A percentile compares a stretch with the other conserved stretches of the same genome.
Evolutionary conservation across 805 yeast genomes (phyloP).

Genomic region (Hermanozyma aechmeae): DNA sequence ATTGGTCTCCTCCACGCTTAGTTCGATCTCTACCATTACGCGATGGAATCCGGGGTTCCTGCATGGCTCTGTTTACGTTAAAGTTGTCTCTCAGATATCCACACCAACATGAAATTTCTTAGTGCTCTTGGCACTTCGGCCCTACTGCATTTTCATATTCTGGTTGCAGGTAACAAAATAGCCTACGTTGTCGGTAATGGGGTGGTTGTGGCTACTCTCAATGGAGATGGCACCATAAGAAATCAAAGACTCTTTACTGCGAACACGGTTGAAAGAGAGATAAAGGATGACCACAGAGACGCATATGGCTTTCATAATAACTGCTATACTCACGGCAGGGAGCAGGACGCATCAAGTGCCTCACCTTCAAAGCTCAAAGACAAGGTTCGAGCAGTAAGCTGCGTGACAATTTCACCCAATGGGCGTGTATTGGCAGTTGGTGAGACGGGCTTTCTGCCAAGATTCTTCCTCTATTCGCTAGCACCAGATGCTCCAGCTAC

Average conservation of each 20-base stretch:
- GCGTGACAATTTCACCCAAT: constrained; percentile 52
- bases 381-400: constrained; percentile 43
- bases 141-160: constrained; percentile 28
- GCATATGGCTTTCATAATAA: constrained; percentile 24
- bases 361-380: constrained; percentile 21
- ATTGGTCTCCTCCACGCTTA: background rate
- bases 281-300: constrained; percentile 14
- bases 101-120: background rate
- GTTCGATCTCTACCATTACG: background rate
- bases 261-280: constrained; percentile 11
- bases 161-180: constrained; percentile 28
- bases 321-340: constrained; percentile 1
- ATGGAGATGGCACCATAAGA: constrained; percentile 8
- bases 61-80: background rate
- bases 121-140: constrained; percentile 36
- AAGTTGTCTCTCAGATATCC: background rate
- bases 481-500: constrained; percentile 36
- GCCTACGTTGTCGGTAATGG: constrained; percentile 56
- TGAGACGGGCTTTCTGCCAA: constrained; percentile 61
- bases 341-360: constrained; percentile 2
- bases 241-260: constrained; percentile 48
- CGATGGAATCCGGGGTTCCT: background rate
- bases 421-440: constrained; percentile 54
- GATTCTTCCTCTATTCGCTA: constrained; percentile 50
- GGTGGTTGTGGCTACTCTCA: constrained; percentile 38